Evolutionary conservation across 1,284 basidiomycete species (phyloP).

Genomic region (Ustilago shanxiensis): DNA sequence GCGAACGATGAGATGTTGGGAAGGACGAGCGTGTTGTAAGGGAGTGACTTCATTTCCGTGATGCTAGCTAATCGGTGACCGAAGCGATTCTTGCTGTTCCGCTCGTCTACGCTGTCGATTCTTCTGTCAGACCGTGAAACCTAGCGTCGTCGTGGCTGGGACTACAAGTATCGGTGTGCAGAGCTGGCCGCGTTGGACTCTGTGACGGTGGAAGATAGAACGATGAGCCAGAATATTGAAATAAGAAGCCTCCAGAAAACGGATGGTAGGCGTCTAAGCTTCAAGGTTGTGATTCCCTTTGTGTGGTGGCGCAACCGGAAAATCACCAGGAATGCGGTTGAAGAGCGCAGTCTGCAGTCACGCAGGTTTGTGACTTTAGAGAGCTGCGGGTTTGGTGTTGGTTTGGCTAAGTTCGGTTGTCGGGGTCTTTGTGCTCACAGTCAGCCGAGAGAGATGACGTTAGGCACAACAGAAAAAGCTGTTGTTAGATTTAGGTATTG

Average conservation of each 20-base stretch:
- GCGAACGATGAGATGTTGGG: not conserved
- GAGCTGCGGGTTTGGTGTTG: slow-evolving; percentile 11
- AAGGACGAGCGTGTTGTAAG: slow-evolving; percentile 4
- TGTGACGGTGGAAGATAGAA: not conserved
- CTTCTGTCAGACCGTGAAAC: not conserved
- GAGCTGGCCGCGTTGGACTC: not conserved
- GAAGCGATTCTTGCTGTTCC: slow-evolving; percentile 7
- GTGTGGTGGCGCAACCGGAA: not conserved
- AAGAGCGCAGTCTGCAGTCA: not conserved
- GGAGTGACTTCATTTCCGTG: slow-evolving; percentile 24
- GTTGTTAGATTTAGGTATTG: not conserved
- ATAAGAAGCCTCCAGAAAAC: not conserved
- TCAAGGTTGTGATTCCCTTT: not conserved
- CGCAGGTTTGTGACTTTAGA: slow-evolving; percentile 6
- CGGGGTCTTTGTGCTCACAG: not conserved
- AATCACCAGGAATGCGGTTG: not conserved
- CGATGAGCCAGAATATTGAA: not conserved
- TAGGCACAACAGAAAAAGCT: not conserved
- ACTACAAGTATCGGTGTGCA: not conserved
- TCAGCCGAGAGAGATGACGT: slow-evolving; percentile 29
- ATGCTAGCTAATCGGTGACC: slow-evolving; percentile 8
- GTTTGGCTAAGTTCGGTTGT: slow-evolving; percentile 1
- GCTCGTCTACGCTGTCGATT: not conserved
- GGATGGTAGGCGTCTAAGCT: not conserved
- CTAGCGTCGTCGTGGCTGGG: too few species aligned